Percentiles rank a stretch among this genome's conserved stretches.
phyloP scores from a whole-genome alignment of 2,329 filamentous ascomycete species.

The Cladosporium sp. region DNA sequence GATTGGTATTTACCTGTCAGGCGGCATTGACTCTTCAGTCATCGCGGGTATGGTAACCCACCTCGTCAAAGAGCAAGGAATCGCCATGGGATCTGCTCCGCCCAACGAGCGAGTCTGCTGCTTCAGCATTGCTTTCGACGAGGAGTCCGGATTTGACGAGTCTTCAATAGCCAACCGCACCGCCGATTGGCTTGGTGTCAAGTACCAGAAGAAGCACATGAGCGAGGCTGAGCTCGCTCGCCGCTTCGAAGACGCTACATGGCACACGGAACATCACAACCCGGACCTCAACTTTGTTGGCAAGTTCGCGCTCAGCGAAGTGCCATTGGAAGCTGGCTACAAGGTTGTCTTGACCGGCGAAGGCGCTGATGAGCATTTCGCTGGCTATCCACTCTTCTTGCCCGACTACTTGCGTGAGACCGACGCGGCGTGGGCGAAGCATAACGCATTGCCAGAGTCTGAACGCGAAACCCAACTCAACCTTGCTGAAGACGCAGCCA shows the following conservation, averaged over 20 bases:
- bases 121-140: conserved; percentile 57
- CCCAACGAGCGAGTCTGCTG: conserved; percentile 44
- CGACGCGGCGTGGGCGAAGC: conserved; percentile 39
- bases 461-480: conserved; percentile 26
- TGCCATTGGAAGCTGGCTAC: conserved; percentile 48
- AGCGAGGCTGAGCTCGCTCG: conserved; percentile 46
- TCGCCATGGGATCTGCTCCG: conserved; percentile 48
- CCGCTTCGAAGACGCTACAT: conserved; percentile 47
- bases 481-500: conserved; percentile 28
- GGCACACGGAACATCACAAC: conserved; percentile 48
- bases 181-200: conserved; percentile 50
- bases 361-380: conserved; percentile 54
- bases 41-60: conserved; percentile 59
- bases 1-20: conserved; percentile 57
- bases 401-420: conserved; percentile 52
- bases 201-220: conserved; percentile 46
- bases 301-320: conserved; percentile 52
- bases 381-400: conserved; percentile 51
- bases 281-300: conserved; percentile 55
- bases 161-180: conserved; percentile 51
- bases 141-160: conserved; percentile 53
- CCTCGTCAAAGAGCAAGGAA: conserved; percentile 50
- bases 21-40: conserved; percentile 59
- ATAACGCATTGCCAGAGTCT: conserved; percentile 29
- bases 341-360: conserved; percentile 56